These are phyloP conservation scores for Acaromyces ingoldii DNA, from an alignment of 1,284 basidiomycete species.

Conservation along the genomic window DNA sequence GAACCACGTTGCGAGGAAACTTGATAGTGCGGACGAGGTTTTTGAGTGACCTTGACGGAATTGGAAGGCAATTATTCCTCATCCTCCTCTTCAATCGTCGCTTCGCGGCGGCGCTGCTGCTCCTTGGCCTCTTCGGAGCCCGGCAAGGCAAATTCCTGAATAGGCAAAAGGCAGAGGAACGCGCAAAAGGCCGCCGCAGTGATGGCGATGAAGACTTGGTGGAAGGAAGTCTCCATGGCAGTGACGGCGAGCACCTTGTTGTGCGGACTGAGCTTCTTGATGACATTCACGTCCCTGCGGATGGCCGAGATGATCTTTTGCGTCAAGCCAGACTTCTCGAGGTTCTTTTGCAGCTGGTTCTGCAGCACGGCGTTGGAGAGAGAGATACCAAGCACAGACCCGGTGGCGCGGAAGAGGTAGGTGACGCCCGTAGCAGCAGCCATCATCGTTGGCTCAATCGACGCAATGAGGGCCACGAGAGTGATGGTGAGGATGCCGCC, in stretches of 20 bases:
- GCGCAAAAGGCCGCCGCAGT: constrained; percentile 44
- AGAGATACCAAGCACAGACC: constrained; percentile 52
- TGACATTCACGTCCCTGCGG: constrained; percentile 45
- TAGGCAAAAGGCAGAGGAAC: constrained; percentile 47
- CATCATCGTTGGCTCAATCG: constrained; percentile 51
- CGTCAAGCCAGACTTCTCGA: constrained; percentile 37
- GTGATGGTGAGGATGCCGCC: constrained; percentile 51
- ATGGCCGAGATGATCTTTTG: constrained; percentile 45
- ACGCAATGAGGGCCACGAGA: constrained; percentile 50
- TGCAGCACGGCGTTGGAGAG: constrained; percentile 52
- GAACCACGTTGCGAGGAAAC: no score
- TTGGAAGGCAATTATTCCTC: no score
- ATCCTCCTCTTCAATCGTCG: constrained; percentile 28
- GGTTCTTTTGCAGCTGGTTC: constrained; percentile 46
- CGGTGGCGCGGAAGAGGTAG: constrained; percentile 53
- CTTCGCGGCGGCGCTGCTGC: constrained; percentile 16
- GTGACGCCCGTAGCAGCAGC: constrained; percentile 51
- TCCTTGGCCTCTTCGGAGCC: constrained; percentile 28
- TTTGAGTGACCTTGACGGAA: no score
- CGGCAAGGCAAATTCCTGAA: constrained; percentile 49
- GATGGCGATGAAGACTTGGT: constrained; percentile 50
- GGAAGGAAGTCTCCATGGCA: constrained; percentile 51
- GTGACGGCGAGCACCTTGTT: constrained; percentile 40
- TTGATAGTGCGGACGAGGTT: no score
- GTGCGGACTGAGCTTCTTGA: constrained; percentile 27